A percentile compares a stretch with the other conserved stretches of the same genome.
Conservation (phyloP, 2,329 filamentous ascomycete genomes). For the Emergomyces pasteurianus region DNA sequence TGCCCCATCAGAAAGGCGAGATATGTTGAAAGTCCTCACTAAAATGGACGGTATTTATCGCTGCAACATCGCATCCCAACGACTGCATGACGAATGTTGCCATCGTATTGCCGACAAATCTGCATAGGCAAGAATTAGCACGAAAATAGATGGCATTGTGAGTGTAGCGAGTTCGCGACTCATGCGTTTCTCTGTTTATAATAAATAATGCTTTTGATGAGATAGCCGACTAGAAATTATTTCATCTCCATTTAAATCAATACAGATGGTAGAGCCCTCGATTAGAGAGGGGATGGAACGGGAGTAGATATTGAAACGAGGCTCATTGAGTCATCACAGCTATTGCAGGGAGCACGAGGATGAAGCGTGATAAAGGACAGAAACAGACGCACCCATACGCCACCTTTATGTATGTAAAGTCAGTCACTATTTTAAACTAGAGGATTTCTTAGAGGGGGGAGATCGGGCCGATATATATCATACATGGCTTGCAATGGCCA, state of each 20-base stretch:
- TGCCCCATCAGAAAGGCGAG: neutral
- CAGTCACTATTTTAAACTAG: slow-evolving; percentile 2
- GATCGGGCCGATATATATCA: slow-evolving; percentile 23
- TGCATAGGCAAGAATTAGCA: slow-evolving; percentile 1
- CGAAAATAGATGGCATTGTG: neutral
- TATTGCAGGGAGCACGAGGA: neutral
- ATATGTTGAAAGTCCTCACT: slow-evolving; percentile 46
- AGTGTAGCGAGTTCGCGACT: neutral
- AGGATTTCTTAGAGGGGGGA: neutral
- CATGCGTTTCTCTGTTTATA: neutral
- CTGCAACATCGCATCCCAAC: slow-evolving; percentile 83
- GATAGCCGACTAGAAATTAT: neutral
- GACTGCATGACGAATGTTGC: slow-evolving; percentile 90
- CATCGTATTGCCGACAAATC: slow-evolving; percentile 97
- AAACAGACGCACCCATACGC: slow-evolving; percentile 21
- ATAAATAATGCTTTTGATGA: neutral
- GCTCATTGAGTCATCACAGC: neutral
- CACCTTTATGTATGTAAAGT: slow-evolving; percentile 40
- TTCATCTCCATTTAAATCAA: neutral
- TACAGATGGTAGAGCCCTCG: neutral
- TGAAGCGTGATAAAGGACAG: neutral
- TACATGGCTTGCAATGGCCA: slow-evolving; percentile 94
- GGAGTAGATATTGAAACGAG: neutral
- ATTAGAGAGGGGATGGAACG: neutral
- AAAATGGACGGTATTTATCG: slow-evolving; percentile 94